Evolutionary conservation across 2,329 filamentous ascomycete genomes (phyloP).

Genomic region (Chaetomium sp.): DNA sequence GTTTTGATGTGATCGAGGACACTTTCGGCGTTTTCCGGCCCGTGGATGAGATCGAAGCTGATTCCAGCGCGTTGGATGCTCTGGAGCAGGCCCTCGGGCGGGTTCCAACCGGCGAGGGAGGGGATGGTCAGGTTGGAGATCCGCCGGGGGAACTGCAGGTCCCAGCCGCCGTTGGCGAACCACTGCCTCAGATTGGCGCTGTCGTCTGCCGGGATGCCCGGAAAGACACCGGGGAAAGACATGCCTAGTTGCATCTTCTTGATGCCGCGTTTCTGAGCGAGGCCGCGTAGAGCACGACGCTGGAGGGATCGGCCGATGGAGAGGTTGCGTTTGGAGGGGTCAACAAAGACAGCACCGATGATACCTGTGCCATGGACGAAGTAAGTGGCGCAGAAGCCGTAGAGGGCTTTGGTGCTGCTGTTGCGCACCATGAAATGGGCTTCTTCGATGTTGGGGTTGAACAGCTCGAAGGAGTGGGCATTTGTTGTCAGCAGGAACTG

Average conservation of each 20-base stretch:
- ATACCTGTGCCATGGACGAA: constrained; percentile 66
- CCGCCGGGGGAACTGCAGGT: constrained; percentile 54
- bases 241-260: constrained; percentile 77
- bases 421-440: constrained; percentile 89
- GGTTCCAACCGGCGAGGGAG: constrained; percentile 65
- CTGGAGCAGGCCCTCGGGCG: constrained; percentile 69
- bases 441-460: constrained; percentile 65
- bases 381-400: constrained; percentile 89
- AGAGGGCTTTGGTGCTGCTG: constrained; percentile 82
- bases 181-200: constrained; percentile 54
- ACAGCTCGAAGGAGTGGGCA: constrained; percentile 70
- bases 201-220: constrained; percentile 66
- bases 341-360: constrained; percentile 82
- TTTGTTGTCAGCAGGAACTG: constrained; percentile 64
- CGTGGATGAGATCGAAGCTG: constrained; percentile 77
- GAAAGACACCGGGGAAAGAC: constrained; percentile 75
- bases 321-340: constrained; percentile 75
- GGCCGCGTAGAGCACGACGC: constrained; percentile 70
- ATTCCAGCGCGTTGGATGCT: constrained; percentile 66
- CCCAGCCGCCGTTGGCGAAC: constrained; percentile 91
- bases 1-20: constrained; percentile 70
- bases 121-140: constrained; percentile 64
- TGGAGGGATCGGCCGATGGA: constrained; percentile 89
- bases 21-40: constrained; percentile 65
- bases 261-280: constrained; percentile 63